Base-by-base conservation (phyloP, 169 alveolate genomes). In the Perkinsus marinus region DNA sequence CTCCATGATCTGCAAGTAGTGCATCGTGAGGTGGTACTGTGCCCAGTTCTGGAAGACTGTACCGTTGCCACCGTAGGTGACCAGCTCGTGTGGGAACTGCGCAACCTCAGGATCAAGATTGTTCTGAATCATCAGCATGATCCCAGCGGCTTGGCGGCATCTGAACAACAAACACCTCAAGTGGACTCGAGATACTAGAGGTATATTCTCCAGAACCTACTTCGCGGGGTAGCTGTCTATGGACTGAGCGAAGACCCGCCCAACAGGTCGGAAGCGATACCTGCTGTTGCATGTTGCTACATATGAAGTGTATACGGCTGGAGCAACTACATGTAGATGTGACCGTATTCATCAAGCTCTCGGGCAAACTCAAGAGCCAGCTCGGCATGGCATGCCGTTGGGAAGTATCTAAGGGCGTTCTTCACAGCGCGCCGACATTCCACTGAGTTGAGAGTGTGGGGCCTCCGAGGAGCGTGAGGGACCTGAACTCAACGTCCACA, bases 1-100 rank as follows among this genome's bases (percentile, higher is more conserved):
- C 68, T n/a, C 89, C 95, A 95, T 95, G 91, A 92, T 43, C 57
- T 79, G 79, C 30, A 95, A 39, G 92, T 89, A 95, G 41, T 92
- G 89, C 92, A 95, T 91, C 13, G 94, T 93, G 43, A 95, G 90
- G 47, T 92, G 94, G 90, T 90, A 95, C 89, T 95, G 92, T 10
- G 95, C 96, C 96, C 96, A 93, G 92, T 95, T 95, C 30, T 93
- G 94, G 89, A 95, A 95, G 0, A 95, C 95, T 30, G 95, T 79
- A 0, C 95, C 96, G 91, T 95, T 95, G 38, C 95, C 94, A 39
- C 95, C 96, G 90, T 95, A 95, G 22, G 96, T 95, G 39, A 95
- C 91, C 22, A 95, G 69, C 89, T 95, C 95, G 36, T 93, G 92
- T 19, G 96, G 96, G 69, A 91, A 93, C 57, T 95, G 90, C 10